Base-by-base conservation (phyloP, 1,284 basidiomycete genomes). In the Melampsora larici-populina region DNA sequence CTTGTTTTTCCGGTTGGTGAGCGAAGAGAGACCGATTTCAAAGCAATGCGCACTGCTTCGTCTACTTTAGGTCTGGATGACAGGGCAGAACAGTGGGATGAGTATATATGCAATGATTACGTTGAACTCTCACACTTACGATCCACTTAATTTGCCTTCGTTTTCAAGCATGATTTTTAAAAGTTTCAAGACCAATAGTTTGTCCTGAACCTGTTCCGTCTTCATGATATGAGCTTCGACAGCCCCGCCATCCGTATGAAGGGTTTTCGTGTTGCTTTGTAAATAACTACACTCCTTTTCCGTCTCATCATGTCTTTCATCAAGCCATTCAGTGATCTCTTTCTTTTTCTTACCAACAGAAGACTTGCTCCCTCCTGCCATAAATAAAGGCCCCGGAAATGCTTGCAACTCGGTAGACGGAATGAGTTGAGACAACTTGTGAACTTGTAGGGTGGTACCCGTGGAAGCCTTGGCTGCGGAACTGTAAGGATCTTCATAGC, bases 291-390 rank as follows among this genome's bases (percentile, higher is more conserved):
- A 58, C 33, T 78, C 76, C 40, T 70, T 70, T 36, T 70, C 60
- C 1, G 68, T 15, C 60, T 78, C 76, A 36, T 70, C 68, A 17
- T 65, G 18, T 62, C 65, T 70, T 29, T 40, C 33, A n/a, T 78
- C 76, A 15, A 78, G 21, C 76, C 76, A 78, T 31, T 31, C 33
- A 31, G 70, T 55, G 31, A 70, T 63, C 21, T 78, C 76, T 60
- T 71, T 78, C 5, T 68, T 67, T 40, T 78, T 78, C 24, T 78
- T 78, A 15, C 43, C 76, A 21, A 78, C 60, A 31, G 62, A 70
- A 21, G 76, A 70, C 58, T 78, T 78, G 29, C 48, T 78, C n/a
- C 76, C 76, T 31, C 76, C 76, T 29, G 70, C 76, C 68, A 78
- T 70, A 46, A 78, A 78, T 40, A 78, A 62, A 21, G 76, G 76